These are phyloP conservation scores for Aureobasidium sp. DNA, from an alignment of 2,329 filamentous ascomycete species.

Conservation along the genomic window DNA sequence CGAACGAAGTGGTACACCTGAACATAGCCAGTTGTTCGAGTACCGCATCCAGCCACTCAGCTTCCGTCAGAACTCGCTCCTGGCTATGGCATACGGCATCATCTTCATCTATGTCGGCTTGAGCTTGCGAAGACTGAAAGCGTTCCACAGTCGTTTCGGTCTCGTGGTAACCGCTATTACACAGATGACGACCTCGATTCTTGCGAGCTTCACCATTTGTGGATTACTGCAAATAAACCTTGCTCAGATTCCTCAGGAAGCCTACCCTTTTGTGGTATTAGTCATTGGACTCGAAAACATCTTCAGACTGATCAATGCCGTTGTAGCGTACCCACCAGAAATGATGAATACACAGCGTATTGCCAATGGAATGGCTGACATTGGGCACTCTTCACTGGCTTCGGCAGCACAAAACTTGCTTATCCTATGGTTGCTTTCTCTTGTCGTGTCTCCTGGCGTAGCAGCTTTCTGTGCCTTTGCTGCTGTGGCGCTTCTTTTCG, in stretches of 20 bases:
- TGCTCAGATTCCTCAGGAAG: constrained; percentile 63
- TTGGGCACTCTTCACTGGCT: constrained; percentile 59
- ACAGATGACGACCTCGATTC: constrained; percentile 59
- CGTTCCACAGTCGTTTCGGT: constrained; percentile 67
- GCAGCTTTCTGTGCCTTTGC: constrained; percentile 70
- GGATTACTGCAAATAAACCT: constrained; percentile 67
- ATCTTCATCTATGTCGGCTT: constrained; percentile 57
- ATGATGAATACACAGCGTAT: constrained; percentile 61
- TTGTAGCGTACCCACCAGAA: constrained; percentile 62
- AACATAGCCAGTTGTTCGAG: constrained; percentile 57
- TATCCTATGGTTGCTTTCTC: constrained; percentile 58
- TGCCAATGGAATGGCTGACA: constrained; percentile 64
- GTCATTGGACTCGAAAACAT: constrained; percentile 73
- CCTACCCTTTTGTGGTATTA: constrained; percentile 69
- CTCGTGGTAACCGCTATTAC: constrained; percentile 61
- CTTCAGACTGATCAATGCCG: constrained; percentile 68
- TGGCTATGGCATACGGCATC: constrained; percentile 57
- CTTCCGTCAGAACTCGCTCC: constrained; percentile 52
- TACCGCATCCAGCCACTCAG: constrained; percentile 73
- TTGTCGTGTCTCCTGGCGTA: constrained; percentile 59
- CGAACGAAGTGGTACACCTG: constrained; percentile 5
- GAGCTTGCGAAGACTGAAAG: constrained; percentile 60
- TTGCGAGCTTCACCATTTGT: constrained; percentile 73
- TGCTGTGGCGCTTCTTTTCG: constrained; percentile 64
- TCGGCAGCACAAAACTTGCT: constrained; percentile 61